Conservation (phyloP, 805 yeast genomes). For the Saturnispora bothae region DNA sequence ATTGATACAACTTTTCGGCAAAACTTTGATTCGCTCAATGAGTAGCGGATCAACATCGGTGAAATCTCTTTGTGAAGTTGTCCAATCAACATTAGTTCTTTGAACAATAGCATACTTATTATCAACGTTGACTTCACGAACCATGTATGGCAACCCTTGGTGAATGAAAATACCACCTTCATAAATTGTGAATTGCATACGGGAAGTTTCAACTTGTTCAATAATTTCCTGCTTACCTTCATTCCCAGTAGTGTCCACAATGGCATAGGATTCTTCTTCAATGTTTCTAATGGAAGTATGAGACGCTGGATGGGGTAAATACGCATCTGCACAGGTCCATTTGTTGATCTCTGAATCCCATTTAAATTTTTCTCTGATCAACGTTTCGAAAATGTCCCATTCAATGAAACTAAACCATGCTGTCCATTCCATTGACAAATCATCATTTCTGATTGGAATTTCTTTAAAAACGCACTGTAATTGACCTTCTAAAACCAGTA, state of each 20-base stretch:
- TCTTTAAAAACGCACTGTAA: conserved; percentile 78
- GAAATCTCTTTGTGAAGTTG: conserved; percentile 81
- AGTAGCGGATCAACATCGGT: conserved; percentile 86
- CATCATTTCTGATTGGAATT: conserved; percentile 42
- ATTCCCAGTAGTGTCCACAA: conserved; percentile 77
- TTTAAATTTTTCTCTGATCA: conserved; percentile 27
- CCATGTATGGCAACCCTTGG: conserved; percentile 85
- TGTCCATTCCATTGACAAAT: conserved; percentile 15
- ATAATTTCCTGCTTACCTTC: conserved; percentile 65
- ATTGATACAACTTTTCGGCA: conserved; percentile 42
- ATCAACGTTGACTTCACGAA: conserved; percentile 72
- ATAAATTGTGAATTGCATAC: conserved; percentile 84
- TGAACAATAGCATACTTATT: conserved; percentile 76
- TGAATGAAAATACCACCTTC: conserved; percentile 90
- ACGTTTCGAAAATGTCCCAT: conserved; percentile 16
- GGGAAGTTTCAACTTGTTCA: conserved; percentile 79
- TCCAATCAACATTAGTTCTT: conserved; percentile 90
- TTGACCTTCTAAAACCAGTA: conserved; percentile 65
- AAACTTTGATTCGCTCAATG: conserved; percentile 52
- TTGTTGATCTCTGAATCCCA: conserved; percentile 33
- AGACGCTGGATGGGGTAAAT: conserved; percentile 73
- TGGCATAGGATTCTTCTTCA: conserved; percentile 75
- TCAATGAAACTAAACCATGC: conserved; percentile 13
- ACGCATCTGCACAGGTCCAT: conserved; percentile 46
- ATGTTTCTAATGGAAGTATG: conserved; percentile 72